Conservation (phyloP, 148 eudicot genomes). For the Rhododendron henanense region DNA sequence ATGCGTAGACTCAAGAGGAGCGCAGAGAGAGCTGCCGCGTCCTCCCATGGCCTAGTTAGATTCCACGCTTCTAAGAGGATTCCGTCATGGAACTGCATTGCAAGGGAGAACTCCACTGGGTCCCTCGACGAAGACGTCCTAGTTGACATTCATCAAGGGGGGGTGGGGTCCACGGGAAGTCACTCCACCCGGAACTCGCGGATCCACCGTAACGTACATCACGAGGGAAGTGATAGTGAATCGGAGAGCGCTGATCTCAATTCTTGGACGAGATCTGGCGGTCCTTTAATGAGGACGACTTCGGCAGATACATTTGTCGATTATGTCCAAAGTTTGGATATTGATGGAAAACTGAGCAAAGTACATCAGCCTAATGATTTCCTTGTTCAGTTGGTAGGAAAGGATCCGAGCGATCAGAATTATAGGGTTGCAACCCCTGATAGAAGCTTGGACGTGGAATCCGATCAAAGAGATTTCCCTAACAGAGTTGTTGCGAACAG, state of each 20-base stretch:
- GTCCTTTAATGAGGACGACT: conserved; percentile 91
- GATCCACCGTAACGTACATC: conserved; percentile 23
- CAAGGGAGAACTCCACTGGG: conserved; percentile 87
- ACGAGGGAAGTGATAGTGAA: conserved; percentile 86
- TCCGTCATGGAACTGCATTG: conserved; percentile 94
- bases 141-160: conserved; percentile 12
- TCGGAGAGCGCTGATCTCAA: conserved; percentile 52
- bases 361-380: conserved; percentile 30
- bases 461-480: conserved; percentile 38
- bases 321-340: conserved; percentile 68
- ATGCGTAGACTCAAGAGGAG: conserved; percentile 80
- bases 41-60: conserved; percentile 44
- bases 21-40: conserved; percentile 56
- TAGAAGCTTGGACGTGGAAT: conserved; percentile 42
- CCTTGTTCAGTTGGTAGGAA: conserved; percentile 24
- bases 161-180: conserved; percentile 21
- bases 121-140: conserved; percentile 68
- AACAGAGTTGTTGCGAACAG: conserved; percentile 22
- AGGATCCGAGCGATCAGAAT: conserved; percentile 30
- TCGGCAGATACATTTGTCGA: conserved; percentile 72
- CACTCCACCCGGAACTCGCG: conserved; percentile 29
- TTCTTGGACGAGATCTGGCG: conserved; percentile 91
- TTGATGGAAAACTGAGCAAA: conserved; percentile 37
- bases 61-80: conserved; percentile 78
- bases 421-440: conserved; percentile 46